A percentile compares a stretch with the other conserved stretches of the same genome.
Conservation (phyloP, 768 basidiomycete genomes). For the Podaxis pistillaris region DNA sequence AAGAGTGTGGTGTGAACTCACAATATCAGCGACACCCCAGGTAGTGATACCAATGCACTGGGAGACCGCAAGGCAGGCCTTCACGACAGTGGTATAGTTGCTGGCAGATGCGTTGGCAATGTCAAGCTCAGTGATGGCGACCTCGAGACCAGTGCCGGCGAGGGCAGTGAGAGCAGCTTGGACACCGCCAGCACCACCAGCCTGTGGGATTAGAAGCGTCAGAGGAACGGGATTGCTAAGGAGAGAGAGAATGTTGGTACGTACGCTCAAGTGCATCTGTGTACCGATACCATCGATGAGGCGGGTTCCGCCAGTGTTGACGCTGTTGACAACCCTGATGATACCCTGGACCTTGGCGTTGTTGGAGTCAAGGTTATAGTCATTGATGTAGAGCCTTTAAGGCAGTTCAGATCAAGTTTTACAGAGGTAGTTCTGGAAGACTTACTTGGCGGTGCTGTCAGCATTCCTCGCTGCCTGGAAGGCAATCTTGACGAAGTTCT, state of each 20-base stretch:
- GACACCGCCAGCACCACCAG: constrained; percentile 38
- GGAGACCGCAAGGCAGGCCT: constrained; percentile 42
- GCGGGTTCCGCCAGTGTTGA: constrained; percentile 34
- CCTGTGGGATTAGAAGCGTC: constrained; percentile 14
- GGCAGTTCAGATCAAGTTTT: background rate
- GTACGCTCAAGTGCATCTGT: constrained; percentile 39
- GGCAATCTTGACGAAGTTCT: constrained; percentile 49
- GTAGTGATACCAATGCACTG: constrained; percentile 46
- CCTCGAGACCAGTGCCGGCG: constrained; percentile 40
- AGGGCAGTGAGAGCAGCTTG: constrained; percentile 44
- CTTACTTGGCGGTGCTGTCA: constrained; percentile 47
- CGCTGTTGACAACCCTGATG: constrained; percentile 39
- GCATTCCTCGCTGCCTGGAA: constrained; percentile 48
- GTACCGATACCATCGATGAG: constrained; percentile 51
- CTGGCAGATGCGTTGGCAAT: constrained; percentile 35
- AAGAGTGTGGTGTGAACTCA: constrained; percentile 18
- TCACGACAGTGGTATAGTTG: constrained; percentile 44
- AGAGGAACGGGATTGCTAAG: background rate
- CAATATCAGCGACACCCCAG: constrained; percentile 48
- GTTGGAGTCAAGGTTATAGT: constrained; percentile 48
- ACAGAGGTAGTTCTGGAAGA: background rate
- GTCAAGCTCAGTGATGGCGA: constrained; percentile 48
- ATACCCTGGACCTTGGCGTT: constrained; percentile 43
- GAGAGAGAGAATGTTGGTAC: constrained; percentile 3
- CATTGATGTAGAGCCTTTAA: constrained; percentile 39